Evolutionary conservation across 2,329 filamentous ascomycete species (phyloP).

Genomic region (Colletotrichum sp.): DNA sequence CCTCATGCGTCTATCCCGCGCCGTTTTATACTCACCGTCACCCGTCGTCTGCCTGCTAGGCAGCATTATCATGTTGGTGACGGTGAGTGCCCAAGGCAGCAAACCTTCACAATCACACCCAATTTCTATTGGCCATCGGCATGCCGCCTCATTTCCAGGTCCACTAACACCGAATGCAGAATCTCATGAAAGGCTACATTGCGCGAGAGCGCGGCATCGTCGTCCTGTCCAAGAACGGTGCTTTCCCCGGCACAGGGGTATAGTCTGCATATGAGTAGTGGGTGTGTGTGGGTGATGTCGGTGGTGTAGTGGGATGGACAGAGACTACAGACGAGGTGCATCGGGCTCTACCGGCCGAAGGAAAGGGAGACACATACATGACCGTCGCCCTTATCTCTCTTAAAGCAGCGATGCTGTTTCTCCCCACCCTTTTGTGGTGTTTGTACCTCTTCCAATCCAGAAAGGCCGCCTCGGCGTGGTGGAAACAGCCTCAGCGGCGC

Average conservation of each 20-base stretch:
- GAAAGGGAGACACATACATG: neutral
- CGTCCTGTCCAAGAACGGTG: conserved; percentile 89
- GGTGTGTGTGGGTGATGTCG: neutral
- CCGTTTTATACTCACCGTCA: neutral
- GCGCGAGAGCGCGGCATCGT: conserved; percentile 88
- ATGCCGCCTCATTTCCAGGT: conserved; percentile 25
- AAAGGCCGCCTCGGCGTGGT: neutral
- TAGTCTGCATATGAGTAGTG: conserved; percentile 30
- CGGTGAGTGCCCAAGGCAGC: neutral
- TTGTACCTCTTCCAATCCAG: neutral
- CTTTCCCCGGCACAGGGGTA: conserved; percentile 89
- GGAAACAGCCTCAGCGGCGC: neutral
- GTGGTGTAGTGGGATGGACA: neutral
- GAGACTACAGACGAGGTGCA: neutral
- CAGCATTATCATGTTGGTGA: neutral
- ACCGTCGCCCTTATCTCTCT: neutral
- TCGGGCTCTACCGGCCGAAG: neutral
- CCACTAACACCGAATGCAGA: conserved; percentile 58
- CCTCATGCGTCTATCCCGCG: neutral
- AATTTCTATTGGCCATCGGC: neutral
- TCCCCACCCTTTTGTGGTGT: neutral
- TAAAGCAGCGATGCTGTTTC: neutral
- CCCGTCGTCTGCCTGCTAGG: neutral
- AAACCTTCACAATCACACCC: neutral
- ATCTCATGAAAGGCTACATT: conserved; percentile 98